Base-by-base conservation (phyloP, 257 asterid species). In the Gentiana straminea region DNA sequence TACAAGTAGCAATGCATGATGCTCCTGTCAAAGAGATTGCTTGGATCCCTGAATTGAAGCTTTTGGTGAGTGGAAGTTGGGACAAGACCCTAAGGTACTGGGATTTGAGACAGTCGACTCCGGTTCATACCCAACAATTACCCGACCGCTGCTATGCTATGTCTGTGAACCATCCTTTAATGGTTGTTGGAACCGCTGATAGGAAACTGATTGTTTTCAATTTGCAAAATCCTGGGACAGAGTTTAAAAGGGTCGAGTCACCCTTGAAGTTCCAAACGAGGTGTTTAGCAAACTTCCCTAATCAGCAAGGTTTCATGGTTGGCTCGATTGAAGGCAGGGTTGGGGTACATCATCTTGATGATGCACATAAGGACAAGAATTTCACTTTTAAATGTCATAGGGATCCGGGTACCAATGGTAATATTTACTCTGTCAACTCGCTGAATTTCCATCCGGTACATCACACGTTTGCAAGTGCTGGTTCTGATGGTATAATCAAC, bases 271-370 rank as follows among this genome's bases (percentile, higher is more conserved):
- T 85, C 81, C 98, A 92, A 73, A 92, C 98, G 35, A 80, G 98
- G 73, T 92, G 97, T 68, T 62, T 92, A 55, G 98, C 98, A 60
- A 94, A 97, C 61, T 92, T 92, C 70, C 98, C 98, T 51, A 94
- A 92, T 72, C 88, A 92, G 73, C 95, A 88, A 78, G 98, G 98
- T 50, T 92, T 88, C 78, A 68, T 92, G 70, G 94, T 92, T 68
- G 98, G 98, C 58, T 92, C 98, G 54, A 88, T 88, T 70, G 98
- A 92, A 80, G 98, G 97, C 64, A 84, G 97, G 74, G 97, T 92
- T 13, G 97, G 97, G 33, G 97, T 88, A 47, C 98, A 92, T 74
- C 97, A 92, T 70, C 80, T 88, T 47, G 97, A 92, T 61, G 98
- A 88, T 51, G 53, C 94, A 13, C 94, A 74, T 59, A 67, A 82